phyloP scores from a whole-genome alignment of 257 asterid genomes.

The Salvia splendens region DNA sequence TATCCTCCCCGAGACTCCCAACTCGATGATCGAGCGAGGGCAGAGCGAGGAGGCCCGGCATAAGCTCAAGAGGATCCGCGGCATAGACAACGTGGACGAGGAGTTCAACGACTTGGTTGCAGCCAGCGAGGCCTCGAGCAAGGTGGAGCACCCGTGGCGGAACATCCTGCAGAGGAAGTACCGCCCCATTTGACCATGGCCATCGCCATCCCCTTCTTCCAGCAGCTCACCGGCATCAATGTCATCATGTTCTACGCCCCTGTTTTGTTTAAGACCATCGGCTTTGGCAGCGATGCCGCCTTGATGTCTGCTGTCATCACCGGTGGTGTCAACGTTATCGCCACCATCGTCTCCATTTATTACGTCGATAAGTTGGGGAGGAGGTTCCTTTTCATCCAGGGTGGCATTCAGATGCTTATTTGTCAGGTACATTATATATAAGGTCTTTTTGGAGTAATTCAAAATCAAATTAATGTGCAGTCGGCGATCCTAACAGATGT shows the following conservation, averaged over 20 bases:
- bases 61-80: slow-evolving; percentile 58
- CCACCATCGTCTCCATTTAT: slow-evolving; percentile 61
- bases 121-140: slow-evolving; percentile 69
- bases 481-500: too few relatives aligned
- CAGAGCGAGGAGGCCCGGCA: slow-evolving; percentile 48
- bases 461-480: too few relatives aligned
- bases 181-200: slow-evolving; percentile 74
- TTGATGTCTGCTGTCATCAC: slow-evolving; percentile 74
- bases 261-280: slow-evolving; percentile 64
- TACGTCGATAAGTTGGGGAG: slow-evolving; percentile 82
- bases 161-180: slow-evolving; percentile 61
- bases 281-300: slow-evolving; percentile 60
- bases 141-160: slow-evolving; percentile 72
- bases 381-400: slow-evolving; percentile 68
- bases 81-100: slow-evolving; percentile 57
- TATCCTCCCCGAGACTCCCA: slow-evolving; percentile 84
- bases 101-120: slow-evolving; percentile 72
- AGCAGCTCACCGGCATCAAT: slow-evolving; percentile 84
- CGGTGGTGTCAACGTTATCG: slow-evolving; percentile 64
- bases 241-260: slow-evolving; percentile 94
- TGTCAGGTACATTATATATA: slow-evolving; percentile 47
- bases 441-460: too few relatives aligned
- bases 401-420: slow-evolving; percentile 77
- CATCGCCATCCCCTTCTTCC: slow-evolving; percentile 68
- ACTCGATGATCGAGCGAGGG: slow-evolving; percentile 82